Percentiles rank a stretch among this genome's conserved stretches.
Evolutionary conservation across 2,329 filamentous ascomycete species (phyloP).

Genomic region (Metarhizium humberi): DNA sequence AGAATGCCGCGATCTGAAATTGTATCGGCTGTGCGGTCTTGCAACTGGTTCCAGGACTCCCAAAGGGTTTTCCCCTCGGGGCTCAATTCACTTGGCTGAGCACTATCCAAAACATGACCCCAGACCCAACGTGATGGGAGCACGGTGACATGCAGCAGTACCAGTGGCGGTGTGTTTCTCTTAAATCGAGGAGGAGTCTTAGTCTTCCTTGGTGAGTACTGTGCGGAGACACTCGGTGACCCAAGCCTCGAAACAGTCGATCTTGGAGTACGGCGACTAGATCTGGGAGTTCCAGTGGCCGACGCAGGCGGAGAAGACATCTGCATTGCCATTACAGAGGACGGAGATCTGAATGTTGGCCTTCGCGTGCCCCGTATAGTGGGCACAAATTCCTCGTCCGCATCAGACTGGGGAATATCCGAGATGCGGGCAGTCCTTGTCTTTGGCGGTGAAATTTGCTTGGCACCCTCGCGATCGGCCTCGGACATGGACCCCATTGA

Average conservation of each 20-base stretch:
- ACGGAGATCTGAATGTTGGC: slow-evolving; percentile 59
- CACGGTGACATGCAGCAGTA: slow-evolving; percentile 69
- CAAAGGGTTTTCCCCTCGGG: slow-evolving; percentile 41
- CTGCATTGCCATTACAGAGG: slow-evolving; percentile 60
- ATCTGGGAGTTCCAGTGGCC: slow-evolving; percentile 44
- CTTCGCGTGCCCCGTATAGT: slow-evolving; percentile 51
- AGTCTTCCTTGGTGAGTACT: slow-evolving; percentile 49
- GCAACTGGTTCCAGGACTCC: slow-evolving; percentile 57
- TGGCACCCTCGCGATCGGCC: slow-evolving; percentile 23
- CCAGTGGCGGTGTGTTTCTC: slow-evolving; percentile 53
- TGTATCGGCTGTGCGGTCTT: slow-evolving; percentile 63
- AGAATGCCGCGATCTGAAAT: slow-evolving; percentile 66
- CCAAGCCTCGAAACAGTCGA: slow-evolving; percentile 46
- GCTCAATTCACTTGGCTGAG: slow-evolving; percentile 29
- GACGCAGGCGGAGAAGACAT: slow-evolving; percentile 59
- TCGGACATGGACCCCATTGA: slow-evolving; percentile 43
- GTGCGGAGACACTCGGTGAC: slow-evolving; percentile 41
- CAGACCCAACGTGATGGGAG: slow-evolving; percentile 61
- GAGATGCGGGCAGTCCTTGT: slow-evolving; percentile 35
- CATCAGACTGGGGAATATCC: slow-evolving; percentile 38
- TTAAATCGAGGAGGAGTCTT: slow-evolving; percentile 51
- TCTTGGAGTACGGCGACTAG: slow-evolving; percentile 36
- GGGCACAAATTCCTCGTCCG: slow-evolving; percentile 37
- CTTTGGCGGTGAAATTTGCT: slow-evolving; percentile 18
- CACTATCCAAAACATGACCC: slow-evolving; percentile 43